phyloP scores from a whole-genome alignment of 495 filamentous ascomycete species.

The Emericellopsis terricola region DNA sequence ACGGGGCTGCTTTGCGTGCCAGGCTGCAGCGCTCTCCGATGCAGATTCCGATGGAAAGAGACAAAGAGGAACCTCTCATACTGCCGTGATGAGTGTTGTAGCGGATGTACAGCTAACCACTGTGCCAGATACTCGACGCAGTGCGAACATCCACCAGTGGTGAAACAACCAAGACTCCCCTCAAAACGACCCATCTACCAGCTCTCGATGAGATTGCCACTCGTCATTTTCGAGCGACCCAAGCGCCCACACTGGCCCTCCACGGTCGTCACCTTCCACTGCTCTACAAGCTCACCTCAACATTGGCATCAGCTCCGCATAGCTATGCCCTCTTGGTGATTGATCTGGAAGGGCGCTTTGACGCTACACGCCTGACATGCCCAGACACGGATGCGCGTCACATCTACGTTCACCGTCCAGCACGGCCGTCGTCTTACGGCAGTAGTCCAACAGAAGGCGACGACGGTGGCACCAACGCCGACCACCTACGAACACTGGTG shows the following conservation, averaged over 20 bases:
- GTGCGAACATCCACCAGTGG: constrained; percentile 26
- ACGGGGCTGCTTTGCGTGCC: too few species aligned
- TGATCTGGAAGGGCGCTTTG: constrained; percentile 53
- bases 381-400: constrained; percentile 13
- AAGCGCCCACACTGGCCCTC: constrained; percentile 19
- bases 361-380: constrained; percentile 31
- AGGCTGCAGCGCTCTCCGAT: too few species aligned
- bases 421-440: constrained; percentile 3
- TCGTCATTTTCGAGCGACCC: constrained; percentile 17
- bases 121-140: constrained; percentile 18
- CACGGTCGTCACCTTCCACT: constrained; percentile 43
- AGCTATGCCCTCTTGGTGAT: constrained; percentile 45
- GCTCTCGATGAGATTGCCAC: constrained; percentile 20
- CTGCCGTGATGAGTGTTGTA: too few species aligned
- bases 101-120: not conserved
- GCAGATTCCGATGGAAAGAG: too few species aligned
- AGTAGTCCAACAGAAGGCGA: not conserved
- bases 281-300: constrained; percentile 43
- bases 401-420: constrained; percentile 21
- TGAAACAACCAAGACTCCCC: constrained; percentile 3
- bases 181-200: constrained; percentile 19
- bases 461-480: not conserved
- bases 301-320: constrained; percentile 35
- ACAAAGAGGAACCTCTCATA: too few species aligned
- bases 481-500: constrained; percentile 11